These are phyloP conservation scores for Aristolochia californica DNA, from an alignment of 164 flowering plant species.

Conservation along the genomic window DNA sequence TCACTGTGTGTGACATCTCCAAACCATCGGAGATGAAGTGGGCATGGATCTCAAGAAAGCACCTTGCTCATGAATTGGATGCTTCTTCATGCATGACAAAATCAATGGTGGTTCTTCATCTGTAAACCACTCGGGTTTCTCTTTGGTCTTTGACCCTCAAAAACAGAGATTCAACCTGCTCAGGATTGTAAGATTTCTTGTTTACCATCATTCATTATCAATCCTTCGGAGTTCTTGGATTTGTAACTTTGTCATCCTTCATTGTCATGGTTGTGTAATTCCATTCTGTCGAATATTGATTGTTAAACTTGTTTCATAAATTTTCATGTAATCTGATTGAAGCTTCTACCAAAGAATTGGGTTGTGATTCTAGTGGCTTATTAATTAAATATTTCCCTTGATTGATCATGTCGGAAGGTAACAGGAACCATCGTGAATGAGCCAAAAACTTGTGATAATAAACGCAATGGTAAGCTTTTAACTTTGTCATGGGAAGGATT, in stretches of 20 bases:
- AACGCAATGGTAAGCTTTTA: background rate
- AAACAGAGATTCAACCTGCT: background rate
- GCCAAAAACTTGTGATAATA: too few relatives aligned
- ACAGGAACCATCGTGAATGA: too few relatives aligned
- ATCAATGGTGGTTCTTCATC: slow-evolving; percentile 61
- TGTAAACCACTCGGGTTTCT: slow-evolving; percentile 18
- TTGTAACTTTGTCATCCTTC: background rate
- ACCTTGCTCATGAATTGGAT: slow-evolving; percentile 62
- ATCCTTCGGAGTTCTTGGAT: background rate
- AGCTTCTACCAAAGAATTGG: background rate
- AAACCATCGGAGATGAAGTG: slow-evolving; percentile 33
- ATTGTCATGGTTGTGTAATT: too few relatives aligned
- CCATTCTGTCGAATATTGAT: background rate
- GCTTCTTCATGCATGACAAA: slow-evolving; percentile 83
- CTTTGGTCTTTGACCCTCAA: background rate
- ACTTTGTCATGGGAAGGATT: background rate
- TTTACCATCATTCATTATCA: background rate
- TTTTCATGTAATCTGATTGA: slow-evolving; percentile 3
- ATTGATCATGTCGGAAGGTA: background rate
- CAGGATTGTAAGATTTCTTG: background rate
- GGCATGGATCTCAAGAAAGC: slow-evolving; percentile 73
- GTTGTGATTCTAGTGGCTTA: background rate
- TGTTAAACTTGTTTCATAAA: background rate
- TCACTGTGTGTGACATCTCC: slow-evolving; percentile 58
- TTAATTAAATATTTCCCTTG: background rate